Evolutionary conservation across 305 asterid genomes (phyloP).

Genomic region (Fraxinus velutina): DNA sequence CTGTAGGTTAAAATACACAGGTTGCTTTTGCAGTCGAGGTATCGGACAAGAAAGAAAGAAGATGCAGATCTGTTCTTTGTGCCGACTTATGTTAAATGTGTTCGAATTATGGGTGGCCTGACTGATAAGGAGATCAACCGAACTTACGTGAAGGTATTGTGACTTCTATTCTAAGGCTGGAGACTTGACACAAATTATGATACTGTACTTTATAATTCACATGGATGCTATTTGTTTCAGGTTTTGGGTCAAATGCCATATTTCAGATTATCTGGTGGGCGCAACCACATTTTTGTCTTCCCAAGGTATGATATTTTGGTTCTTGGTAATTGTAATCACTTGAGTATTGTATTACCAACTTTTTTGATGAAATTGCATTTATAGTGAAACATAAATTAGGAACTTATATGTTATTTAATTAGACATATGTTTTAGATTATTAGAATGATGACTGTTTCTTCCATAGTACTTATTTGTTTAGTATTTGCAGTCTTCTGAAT

Average conservation of each 20-base stretch:
- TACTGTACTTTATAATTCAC: slow-evolving; percentile 26
- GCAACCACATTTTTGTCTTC: slow-evolving; percentile 85
- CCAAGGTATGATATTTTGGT: slow-evolving; percentile 58
- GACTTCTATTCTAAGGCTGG: slow-evolving; percentile 14
- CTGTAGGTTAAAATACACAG: slow-evolving; percentile 80
- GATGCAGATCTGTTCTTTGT: slow-evolving; percentile 90
- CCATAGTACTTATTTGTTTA: neutral
- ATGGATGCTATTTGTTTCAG: slow-evolving; percentile 50
- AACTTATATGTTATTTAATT: neutral
- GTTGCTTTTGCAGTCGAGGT: slow-evolving; percentile 67
- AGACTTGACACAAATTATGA: slow-evolving; percentile 5
- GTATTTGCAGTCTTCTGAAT: neutral
- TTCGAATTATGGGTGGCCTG: slow-evolving; percentile 88
- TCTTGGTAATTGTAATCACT: slow-evolving; percentile 8
- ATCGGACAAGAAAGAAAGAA: slow-evolving; percentile 65
- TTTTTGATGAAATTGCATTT: neutral
- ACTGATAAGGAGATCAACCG: slow-evolving; percentile 88
- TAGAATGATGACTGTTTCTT: neutral
- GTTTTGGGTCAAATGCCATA: slow-evolving; percentile 93
- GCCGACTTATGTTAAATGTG: slow-evolving; percentile 88
- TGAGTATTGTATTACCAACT: neutral
- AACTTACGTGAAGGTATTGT: slow-evolving; percentile 73
- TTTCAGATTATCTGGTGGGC: slow-evolving; percentile 91
- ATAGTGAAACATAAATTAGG: neutral
- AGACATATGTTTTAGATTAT: neutral